Percentiles rank a stretch among this genome's conserved stretches.
Evolutionary conservation across 768 basidiomycete species (phyloP).

Genomic region (Lyophyllum atratum): DNA sequence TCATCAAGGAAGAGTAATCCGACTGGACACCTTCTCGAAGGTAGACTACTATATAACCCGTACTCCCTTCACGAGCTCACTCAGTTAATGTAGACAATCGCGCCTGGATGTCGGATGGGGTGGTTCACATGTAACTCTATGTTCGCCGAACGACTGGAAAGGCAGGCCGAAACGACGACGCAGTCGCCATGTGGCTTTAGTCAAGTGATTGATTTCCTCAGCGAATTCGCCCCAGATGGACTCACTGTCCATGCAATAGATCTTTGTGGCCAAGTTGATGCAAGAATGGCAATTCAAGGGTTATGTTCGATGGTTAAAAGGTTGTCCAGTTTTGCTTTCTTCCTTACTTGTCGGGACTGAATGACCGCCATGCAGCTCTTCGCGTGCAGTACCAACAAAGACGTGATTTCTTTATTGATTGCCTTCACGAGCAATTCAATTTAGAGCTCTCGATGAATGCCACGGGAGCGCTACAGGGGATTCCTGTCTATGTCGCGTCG

Average conservation of each 20-base stretch:
- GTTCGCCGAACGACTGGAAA: slow-evolving; percentile 75
- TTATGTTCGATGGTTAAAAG: slow-evolving; percentile 78
- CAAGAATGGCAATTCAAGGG: slow-evolving; percentile 61
- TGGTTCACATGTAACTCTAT: slow-evolving; percentile 79
- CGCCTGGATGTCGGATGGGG: slow-evolving; percentile 64
- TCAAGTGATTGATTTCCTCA: slow-evolving; percentile 42
- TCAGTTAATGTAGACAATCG: background rate
- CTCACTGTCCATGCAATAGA: slow-evolving; percentile 21
- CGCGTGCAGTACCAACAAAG: slow-evolving; percentile 45
- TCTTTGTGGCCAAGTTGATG: slow-evolving; percentile 63
- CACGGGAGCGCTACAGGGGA: slow-evolving; percentile 33
- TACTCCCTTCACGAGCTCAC: background rate
- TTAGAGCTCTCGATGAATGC: slow-evolving; percentile 38
- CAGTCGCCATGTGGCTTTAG: slow-evolving; percentile 75
- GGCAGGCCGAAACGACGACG: slow-evolving; percentile 66
- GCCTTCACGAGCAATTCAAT: slow-evolving; percentile 63
- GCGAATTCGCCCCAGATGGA: background rate
- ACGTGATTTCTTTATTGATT: slow-evolving; percentile 66
- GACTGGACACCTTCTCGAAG: slow-evolving; percentile 82
- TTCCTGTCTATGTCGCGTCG: slow-evolving; percentile 47
- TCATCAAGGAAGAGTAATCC: slow-evolving; percentile 81
- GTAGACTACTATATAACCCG: slow-evolving; percentile 25
- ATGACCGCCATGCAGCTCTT: slow-evolving; percentile 42
- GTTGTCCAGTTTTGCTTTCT: slow-evolving; percentile 28
- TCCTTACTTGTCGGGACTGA: background rate